Conservation (phyloP, 2,329 filamentous ascomycete genomes). For the Zelopaecilomyces penicillatus region DNA sequence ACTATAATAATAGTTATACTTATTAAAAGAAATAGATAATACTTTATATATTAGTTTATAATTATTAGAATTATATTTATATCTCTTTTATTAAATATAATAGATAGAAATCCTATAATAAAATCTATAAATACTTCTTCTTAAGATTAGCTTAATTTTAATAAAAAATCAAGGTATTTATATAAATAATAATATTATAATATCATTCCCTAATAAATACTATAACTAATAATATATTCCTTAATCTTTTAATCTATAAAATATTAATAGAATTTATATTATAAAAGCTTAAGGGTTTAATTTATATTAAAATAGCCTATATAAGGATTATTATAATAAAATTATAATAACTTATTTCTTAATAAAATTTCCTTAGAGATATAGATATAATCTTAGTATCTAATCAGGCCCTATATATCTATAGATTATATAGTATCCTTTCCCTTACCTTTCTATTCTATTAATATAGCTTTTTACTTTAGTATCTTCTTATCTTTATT, state of each 20-base stretch:
- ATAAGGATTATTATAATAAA: slow-evolving; percentile 5
- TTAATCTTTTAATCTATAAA: background rate
- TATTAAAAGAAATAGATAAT: background rate
- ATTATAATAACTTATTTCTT: background rate
- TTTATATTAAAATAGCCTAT: slow-evolving; percentile 3
- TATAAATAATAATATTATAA: background rate
- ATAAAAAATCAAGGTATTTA: background rate
- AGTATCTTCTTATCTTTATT: background rate
- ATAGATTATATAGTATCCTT: background rate
- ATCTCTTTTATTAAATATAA: background rate
- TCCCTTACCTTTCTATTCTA: background rate
- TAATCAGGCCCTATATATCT: background rate
- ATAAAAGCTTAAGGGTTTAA: background rate
- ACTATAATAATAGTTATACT: background rate
- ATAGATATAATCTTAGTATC: background rate
- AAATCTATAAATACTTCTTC: background rate
- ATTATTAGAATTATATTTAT: background rate
- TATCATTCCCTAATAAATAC: background rate
- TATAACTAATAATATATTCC: background rate
- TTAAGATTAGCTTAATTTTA: background rate
- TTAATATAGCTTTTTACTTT: background rate
- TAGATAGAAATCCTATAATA: background rate
- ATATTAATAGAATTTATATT: background rate
- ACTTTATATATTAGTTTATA: background rate
- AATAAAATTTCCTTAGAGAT: background rate